Evolutionary conservation across 805 yeast genomes (phyloP), one percentile per base, ranked within the genome.

Genomic region (Brettanomyces sp.): DNA sequence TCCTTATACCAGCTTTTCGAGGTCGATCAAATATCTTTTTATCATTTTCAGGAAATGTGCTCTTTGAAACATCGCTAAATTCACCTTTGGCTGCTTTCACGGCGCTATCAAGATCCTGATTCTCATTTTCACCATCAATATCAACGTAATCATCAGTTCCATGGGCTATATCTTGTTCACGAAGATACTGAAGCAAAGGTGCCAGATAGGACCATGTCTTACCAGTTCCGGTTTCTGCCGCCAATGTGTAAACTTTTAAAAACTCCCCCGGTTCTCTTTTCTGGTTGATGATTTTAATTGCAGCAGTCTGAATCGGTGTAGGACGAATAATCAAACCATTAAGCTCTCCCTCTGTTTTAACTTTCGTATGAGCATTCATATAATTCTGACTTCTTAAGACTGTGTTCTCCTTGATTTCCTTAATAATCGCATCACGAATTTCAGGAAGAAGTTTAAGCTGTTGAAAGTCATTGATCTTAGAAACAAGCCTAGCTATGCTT

Each of bases 201-300:
- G 85, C 79, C 49, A 93, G 59, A 57, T 90, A 91, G 0, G 97
- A 89, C 80, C 95, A 80, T 0, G 99, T 91, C 59, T 91, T 91
- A 7, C 99, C 99, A 0, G 95, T 84, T 0, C 99, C 99, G 0
- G 99, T 91, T 60, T 93, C 98, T 3, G 97, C 96, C 0, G 98
- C 97, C 45, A 91, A 63, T 2, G 93, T 78, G 68, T 78, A 87
- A 1, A 82, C 74, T 52, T 80, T 79, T 42, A 80, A 55, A 48
- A 70, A 65, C 6, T 60, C 63, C 21, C 49, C 53, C 9, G 55
- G 46, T 4, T 62, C 56, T 22, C 68, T 59, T 38, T 73, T 65
- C 4, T 75, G 62, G 49, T 70, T 72, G 44, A 79, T 73, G 28
- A 79, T 72, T 53, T 77, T 72, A 38, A 86, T 76, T 4, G 93